Evolutionary conservation across 352 stramenopile genomes (phyloP), one percentile per base, ranked within the genome.

Genomic region (Phytophthora pseudosyringae): DNA sequence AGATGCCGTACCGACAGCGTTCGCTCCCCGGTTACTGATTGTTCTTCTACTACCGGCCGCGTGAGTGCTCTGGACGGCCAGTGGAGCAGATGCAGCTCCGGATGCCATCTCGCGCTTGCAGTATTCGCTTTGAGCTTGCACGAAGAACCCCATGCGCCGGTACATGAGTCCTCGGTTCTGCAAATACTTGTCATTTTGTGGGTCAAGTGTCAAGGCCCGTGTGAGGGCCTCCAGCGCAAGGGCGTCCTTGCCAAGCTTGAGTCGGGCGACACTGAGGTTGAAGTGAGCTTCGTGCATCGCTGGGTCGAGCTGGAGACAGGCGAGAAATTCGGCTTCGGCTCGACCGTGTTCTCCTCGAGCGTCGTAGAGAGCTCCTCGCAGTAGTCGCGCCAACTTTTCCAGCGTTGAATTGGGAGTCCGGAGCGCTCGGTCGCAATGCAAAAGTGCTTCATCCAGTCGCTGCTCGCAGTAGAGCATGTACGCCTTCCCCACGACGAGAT

Each of bases 201-300:
- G 75, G 3, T 77, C 73, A 15, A 80, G 43, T n/a, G 61, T 33
- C 13, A 88, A 67, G 5, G 79, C 79, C 3, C 76, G 63, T 9
- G 74, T 74, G 10, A 86, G 53, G 0, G 73, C 69, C 43, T 77
- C 32, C 7, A 88, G 54, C 3, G 79, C 79, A 16, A 66, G 32
- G 2, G 57, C 38, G 39, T 86, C 79, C 32, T 81, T 80, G 36
- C 76, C 79, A 33, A 80, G 64, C 46, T 88, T 86, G 7, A 88
- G 64, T 33, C 60, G 45, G 15, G 71, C 71, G 13, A 88, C 79
- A 53, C 79, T 86, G 15, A 84, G 67, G 25, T 88, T 86, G 52
- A 89, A 93, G 45, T 83, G 61, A 28, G 83, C 81, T 58, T 93
- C 71, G 51, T 93, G 83, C 46, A 90, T 69, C 13, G 44, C 43